Evolutionary conservation across 2,329 filamentous ascomycete species (phyloP).

Genomic region (Scedosporium boydii): DNA sequence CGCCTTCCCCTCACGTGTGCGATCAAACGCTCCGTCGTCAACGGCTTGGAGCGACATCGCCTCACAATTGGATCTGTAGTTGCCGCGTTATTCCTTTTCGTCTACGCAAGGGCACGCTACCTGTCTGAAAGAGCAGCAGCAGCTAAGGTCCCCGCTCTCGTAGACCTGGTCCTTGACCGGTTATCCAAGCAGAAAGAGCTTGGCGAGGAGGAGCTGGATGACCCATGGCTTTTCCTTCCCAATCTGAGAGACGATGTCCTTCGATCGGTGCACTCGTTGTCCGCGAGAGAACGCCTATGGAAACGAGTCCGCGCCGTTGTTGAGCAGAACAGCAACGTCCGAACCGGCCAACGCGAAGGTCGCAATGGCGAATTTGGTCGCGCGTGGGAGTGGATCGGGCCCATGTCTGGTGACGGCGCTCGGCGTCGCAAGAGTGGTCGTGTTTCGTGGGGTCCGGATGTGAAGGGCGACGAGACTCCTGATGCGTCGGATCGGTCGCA

Average conservation of each 20-base stretch:
- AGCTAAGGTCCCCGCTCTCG: constrained; percentile 70
- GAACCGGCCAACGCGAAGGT: constrained; percentile 61
- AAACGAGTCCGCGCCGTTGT: constrained; percentile 72
- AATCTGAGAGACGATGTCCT: constrained; percentile 89
- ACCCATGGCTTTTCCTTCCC: constrained; percentile 76
- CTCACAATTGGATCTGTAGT: constrained; percentile 65
- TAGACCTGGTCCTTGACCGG: constrained; percentile 73
- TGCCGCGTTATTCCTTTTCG: constrained; percentile 32
- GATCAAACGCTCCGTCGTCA: constrained; percentile 66
- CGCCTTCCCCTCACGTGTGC: constrained; percentile 79
- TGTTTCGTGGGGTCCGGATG: constrained; percentile 34
- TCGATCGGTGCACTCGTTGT: constrained; percentile 66
- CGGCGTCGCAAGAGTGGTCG: constrained; percentile 42
- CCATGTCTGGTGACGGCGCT: constrained; percentile 34
- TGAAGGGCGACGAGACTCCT: constrained; percentile 22
- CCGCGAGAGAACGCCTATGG: constrained; percentile 75
- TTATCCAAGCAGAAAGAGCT: constrained; percentile 76
- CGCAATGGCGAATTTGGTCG: constrained; percentile 55
- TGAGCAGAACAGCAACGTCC: constrained; percentile 87
- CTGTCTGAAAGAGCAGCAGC: constrained; percentile 54
- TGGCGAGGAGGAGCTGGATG: constrained; percentile 57
- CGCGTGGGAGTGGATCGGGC: constrained; percentile 63
- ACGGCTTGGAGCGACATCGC: constrained; percentile 79
- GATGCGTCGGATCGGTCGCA: constrained; percentile 10
- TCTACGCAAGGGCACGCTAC: constrained; percentile 58